Evolutionary conservation across 768 basidiomycete species (phyloP), one percentile per base, ranked within the genome.

Genomic region (Amanita pseudoporphyria): DNA sequence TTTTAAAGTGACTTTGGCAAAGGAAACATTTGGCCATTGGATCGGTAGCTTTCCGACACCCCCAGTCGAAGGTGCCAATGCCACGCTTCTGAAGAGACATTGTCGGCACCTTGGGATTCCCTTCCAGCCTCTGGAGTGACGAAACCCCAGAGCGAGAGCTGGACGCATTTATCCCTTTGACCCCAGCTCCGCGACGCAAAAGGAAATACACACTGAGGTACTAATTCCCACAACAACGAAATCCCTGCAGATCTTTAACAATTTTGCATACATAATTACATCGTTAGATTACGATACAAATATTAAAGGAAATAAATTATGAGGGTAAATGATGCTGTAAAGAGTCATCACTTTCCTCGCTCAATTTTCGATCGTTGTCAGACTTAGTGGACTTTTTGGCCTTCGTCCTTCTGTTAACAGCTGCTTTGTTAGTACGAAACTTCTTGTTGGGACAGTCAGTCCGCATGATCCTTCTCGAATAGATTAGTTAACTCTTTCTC

Each of bases 401-500:
- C 42, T 19, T 16, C 30, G 13, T 14, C 40, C 9, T 50, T 35
- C 21, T 32, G 13, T 26, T 22, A 14, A 16, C 33, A 12, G 31
- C 18, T 35, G 18, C 32, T 24, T 36, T 50, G 10, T 21, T 28
- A 9, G 40, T 43, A 9, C 49, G 39, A 36, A 38, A 14, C 31
- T 43, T 50, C n/a, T 42, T n/a, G n/a, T n/a, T 41, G n/a, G 47
- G 30, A 24, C 49, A 13, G 9, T 40, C 41, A 13, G 36, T 31
- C 6, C 5, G 32, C 10, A 43, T 43, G 22, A 50, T 16, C 1
- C 49, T 19, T 33, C 49, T 33, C 49, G 40, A 22, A 50, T 24
- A 16, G 31, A 21, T 50, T n/a, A 14, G 49, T 16, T 31, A 50
- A 10, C 12, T 50, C 49, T 22, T 28, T 32, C n/a, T 43, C 48